Conservation (phyloP, 2,329 filamentous ascomycete species). For the Pezicula carpinea region DNA sequence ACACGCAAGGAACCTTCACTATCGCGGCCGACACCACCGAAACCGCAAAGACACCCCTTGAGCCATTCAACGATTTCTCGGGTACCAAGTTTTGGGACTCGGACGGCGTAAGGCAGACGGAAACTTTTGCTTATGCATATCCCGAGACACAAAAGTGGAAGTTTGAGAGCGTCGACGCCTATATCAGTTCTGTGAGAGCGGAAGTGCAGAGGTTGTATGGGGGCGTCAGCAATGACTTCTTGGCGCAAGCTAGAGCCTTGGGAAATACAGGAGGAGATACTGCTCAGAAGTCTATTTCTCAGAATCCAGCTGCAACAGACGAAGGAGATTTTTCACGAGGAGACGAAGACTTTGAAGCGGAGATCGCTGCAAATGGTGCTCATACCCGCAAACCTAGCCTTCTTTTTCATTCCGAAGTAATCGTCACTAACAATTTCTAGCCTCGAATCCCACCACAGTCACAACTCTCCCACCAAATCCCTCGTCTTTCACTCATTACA, state of each 20-base stretch:
- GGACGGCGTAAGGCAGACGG: constrained; percentile 10
- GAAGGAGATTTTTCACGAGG: not conserved
- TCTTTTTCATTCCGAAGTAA: not conserved
- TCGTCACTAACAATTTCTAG: not conserved
- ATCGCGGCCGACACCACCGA: constrained; percentile 48
- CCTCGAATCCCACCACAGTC: not conserved
- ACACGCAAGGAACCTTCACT: constrained; percentile 57
- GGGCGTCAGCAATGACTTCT: constrained; percentile 12
- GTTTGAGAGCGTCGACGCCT: constrained; percentile 10
- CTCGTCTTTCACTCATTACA: constrained; percentile 28
- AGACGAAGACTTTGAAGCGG: constrained; percentile 17
- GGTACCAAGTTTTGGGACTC: constrained; percentile 17
- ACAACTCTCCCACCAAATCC: not conserved
- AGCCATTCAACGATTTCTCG: constrained; percentile 57
- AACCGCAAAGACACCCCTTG: constrained; percentile 52
- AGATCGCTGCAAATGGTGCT: constrained; percentile 16
- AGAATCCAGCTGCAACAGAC: not conserved
- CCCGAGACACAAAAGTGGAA: constrained; percentile 47
- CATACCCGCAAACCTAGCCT: too few species aligned
- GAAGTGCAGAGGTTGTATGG: constrained; percentile 17
- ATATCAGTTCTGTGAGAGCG: constrained; percentile 12
- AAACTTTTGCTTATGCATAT: constrained; percentile 69
- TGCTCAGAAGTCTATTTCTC: not conserved
- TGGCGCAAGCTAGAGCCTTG: not conserved
- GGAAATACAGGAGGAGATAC: not conserved